A percentile compares a stretch with the other conserved stretches of the same genome.
Conservation (phyloP, 2,329 filamentous ascomycete genomes). For the Sporothrix luriei region DNA sequence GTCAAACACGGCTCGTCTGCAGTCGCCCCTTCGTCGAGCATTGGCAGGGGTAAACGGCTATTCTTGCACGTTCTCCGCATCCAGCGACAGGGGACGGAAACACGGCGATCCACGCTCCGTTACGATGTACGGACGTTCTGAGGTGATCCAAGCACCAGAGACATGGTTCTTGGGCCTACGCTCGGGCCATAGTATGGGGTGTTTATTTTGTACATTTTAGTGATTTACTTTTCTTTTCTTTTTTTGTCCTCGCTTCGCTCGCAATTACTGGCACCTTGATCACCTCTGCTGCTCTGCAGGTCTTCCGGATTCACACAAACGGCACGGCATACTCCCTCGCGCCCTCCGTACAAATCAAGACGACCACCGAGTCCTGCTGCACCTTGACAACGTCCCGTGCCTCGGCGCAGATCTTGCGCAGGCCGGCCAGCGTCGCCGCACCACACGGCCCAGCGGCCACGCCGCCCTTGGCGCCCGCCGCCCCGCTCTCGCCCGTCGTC, state of each 20-base stretch:
- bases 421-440: conserved; percentile 53
- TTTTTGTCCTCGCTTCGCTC: neutral
- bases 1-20: conserved; percentile 7
- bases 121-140: no score
- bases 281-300: neutral
- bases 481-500: neutral
- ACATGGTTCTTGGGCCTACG: neutral
- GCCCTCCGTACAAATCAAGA: conserved; percentile 34
- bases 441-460: conserved; percentile 43
- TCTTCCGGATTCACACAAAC: conserved; percentile 8
- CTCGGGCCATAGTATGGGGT: neutral
- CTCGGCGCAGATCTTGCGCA: conserved; percentile 42
- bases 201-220: neutral
- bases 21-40: neutral
- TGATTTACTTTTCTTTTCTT: neutral
- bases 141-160: neutral
- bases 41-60: conserved; percentile 14
- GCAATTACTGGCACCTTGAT: no score
- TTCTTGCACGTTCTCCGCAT: neutral
- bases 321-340: conserved; percentile 31
- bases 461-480: conserved; percentile 27
- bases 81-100: conserved; percentile 9
- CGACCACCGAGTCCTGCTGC: conserved; percentile 27
- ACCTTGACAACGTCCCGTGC: conserved; percentile 29
- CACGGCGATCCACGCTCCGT: conserved; percentile 10